Conservation (phyloP, 2,329 filamentous ascomycete genomes). For the Paecilomyces sp. region DNA sequence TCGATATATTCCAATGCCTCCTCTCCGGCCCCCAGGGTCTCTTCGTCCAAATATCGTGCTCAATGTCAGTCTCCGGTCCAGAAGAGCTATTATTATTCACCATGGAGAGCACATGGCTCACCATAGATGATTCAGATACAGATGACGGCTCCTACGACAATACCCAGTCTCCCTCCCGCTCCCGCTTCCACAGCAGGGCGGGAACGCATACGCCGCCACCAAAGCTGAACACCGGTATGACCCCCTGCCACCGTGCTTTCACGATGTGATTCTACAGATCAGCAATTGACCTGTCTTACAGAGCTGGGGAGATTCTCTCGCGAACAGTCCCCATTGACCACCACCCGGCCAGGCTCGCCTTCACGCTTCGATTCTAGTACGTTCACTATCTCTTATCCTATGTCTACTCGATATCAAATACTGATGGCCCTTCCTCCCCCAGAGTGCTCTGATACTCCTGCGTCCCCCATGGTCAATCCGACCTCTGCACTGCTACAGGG, state of each 20-base stretch:
- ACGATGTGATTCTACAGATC: neutral
- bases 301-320: neutral
- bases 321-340: constrained; percentile 3
- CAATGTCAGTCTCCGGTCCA: neutral
- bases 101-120: neutral
- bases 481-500: constrained; percentile 32
- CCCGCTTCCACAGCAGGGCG: neutral
- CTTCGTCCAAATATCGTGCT: neutral
- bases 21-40: neutral
- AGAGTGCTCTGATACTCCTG: constrained; percentile 23
- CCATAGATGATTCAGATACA: neutral
- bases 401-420: neutral
- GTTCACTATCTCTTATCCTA: neutral
- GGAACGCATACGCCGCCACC: neutral
- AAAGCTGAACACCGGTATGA: neutral
- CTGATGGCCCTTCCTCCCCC: neutral
- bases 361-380: constrained; percentile 3
- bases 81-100: neutral
- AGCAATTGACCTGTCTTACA: neutral
- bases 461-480: constrained; percentile 30
- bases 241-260: neutral
- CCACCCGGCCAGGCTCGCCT: constrained; percentile 1
- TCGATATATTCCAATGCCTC: neutral
- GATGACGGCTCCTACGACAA: neutral
- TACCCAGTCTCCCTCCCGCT: neutral